phyloP scores from a whole-genome alignment of 108 stramenopile genomes.

The Pseudonitzschia delicatissima region DNA sequence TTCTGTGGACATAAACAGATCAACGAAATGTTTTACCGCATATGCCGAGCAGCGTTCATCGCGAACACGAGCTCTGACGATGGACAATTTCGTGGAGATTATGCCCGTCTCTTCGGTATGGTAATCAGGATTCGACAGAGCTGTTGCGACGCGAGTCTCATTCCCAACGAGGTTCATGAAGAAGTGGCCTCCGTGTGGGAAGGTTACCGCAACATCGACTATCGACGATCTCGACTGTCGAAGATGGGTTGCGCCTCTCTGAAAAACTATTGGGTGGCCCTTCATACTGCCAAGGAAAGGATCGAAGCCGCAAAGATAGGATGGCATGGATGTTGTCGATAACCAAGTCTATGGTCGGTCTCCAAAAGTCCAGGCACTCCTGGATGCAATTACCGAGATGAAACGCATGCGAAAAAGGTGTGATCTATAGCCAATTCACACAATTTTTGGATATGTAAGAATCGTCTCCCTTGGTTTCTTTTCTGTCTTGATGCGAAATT shows the following conservation, averaged over 20 bases:
- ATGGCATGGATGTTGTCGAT: background rate
- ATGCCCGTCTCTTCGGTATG: slow-evolving; percentile 46
- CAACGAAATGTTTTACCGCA: slow-evolving; percentile 53
- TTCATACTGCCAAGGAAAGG: too few species aligned
- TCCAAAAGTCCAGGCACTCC: slow-evolving; percentile 2
- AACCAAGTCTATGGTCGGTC: background rate
- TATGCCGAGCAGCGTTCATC: slow-evolving; percentile 24
- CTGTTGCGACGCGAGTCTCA: slow-evolving; percentile 42
- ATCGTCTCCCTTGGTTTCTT: background rate
- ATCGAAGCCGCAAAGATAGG: background rate
- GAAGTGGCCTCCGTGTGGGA: slow-evolving; percentile 40
- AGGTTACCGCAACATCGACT: background rate
- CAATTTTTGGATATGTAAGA: slow-evolving; percentile 46
- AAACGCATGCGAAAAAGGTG: slow-evolving; percentile 39
- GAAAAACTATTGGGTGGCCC: background rate
- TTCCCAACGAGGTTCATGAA: slow-evolving; percentile 19
- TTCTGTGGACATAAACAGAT: slow-evolving; percentile 36
- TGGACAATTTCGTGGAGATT: slow-evolving; percentile 1
- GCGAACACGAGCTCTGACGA: slow-evolving; percentile 17
- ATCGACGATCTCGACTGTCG: background rate
- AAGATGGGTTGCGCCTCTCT: background rate
- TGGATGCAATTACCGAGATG: background rate
- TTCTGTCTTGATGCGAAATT: too few species aligned
- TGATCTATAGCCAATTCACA: slow-evolving; percentile 68
- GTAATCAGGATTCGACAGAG: slow-evolving; percentile 61